Percentiles rank a stretch among this genome's conserved stretches.
phyloP scores from a whole-genome alignment of 257 asterid species.

The Pogostemon cablin region DNA sequence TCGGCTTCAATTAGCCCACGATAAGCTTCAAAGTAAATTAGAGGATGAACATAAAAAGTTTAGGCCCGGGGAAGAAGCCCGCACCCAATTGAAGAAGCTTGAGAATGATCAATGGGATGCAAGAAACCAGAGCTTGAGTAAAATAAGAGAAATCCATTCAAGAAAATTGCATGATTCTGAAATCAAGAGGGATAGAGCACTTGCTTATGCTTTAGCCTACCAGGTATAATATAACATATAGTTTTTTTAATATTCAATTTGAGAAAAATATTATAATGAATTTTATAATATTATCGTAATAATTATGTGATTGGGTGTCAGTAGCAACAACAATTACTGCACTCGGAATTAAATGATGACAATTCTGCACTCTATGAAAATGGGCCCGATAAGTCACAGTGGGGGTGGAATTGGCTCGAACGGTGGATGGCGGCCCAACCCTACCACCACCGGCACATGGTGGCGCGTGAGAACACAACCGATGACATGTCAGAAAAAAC shows the following conservation, averaged over 20 bases:
- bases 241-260: background rate
- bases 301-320: background rate
- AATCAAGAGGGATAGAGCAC: constrained; percentile 64
- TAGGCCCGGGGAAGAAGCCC: constrained; percentile 40
- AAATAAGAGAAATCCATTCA: constrained; percentile 45
- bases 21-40: constrained; percentile 46
- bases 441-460: constrained; percentile 43
- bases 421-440: constrained; percentile 89
- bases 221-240: constrained; percentile 48
- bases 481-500: constrained; percentile 66
- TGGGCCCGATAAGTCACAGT: constrained; percentile 48
- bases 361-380: constrained; percentile 31
- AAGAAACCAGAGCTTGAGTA: constrained; percentile 51
- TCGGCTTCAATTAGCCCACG: constrained; percentile 62
- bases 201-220: constrained; percentile 71
- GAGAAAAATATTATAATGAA: too few relatives aligned
- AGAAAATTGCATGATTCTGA: constrained; percentile 58
- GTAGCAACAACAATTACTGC: constrained; percentile 41
- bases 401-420: constrained; percentile 95
- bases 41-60: constrained; percentile 45
- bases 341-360: constrained; percentile 32
- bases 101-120: constrained; percentile 53
- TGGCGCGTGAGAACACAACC: constrained; percentile 48
- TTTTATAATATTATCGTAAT: background rate
- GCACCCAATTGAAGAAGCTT: constrained; percentile 42